phyloP scores from a whole-genome alignment of 2,329 filamentous ascomycete species.

The Penicillium brasilianum region DNA sequence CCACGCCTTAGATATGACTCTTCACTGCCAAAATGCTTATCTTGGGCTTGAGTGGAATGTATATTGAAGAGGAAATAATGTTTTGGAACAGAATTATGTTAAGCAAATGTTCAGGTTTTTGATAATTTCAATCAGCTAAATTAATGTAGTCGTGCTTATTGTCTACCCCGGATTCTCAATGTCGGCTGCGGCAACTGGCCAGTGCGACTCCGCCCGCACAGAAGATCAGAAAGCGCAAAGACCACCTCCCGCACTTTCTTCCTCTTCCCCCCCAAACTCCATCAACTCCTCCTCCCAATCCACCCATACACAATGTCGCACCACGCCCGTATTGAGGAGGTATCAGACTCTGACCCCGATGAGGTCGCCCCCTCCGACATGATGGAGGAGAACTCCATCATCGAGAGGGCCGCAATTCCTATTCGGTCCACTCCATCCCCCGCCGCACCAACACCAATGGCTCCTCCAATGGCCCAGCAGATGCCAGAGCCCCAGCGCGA shows the following conservation, averaged over 20 bases:
- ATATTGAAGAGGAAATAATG: too few species aligned
- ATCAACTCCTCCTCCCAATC: constrained; percentile 16
- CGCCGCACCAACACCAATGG: constrained; percentile 11
- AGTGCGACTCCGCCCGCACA: constrained; percentile 23
- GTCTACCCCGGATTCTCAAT: constrained; percentile 1
- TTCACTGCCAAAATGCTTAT: too few species aligned
- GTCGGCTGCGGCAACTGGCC: constrained; percentile 9
- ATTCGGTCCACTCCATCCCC: constrained; percentile 11
- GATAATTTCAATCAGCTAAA: too few species aligned
- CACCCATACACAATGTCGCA: constrained; percentile 67
- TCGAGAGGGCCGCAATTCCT: constrained; percentile 37
- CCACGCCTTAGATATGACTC: too few species aligned
- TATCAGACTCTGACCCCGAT: constrained; percentile 87
- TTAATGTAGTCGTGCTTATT: not conserved
- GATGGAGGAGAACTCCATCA: constrained; percentile 47
- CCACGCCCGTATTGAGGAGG: constrained; percentile 86
- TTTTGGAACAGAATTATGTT: too few species aligned
- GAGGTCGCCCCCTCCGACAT: constrained; percentile 78
- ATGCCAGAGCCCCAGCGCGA: constrained; percentile 55
- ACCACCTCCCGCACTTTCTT: constrained; percentile 31
- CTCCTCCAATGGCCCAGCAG: constrained; percentile 7
- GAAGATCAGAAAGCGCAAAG: constrained; percentile 16
- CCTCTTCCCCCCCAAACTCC: constrained; percentile 8
- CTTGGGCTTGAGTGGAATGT: too few species aligned
- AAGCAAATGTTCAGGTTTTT: not conserved